Evolutionary conservation across 495 filamentous ascomycete species (phyloP).

Genomic region (Penicillium silybi): DNA sequence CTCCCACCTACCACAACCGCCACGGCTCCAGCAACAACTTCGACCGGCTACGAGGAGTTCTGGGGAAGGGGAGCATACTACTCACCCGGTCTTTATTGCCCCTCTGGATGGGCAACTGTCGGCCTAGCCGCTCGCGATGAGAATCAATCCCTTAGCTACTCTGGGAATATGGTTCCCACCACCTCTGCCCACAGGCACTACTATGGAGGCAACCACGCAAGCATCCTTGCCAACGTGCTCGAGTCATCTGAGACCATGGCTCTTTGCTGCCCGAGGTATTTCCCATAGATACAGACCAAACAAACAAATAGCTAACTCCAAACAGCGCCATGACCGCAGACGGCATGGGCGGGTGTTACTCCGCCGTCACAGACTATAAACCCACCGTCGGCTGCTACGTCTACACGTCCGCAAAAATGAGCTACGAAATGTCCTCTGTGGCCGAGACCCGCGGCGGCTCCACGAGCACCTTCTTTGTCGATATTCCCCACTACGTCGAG

Average conservation of each 20-base stretch:
- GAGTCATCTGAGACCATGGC: constrained; percentile 1
- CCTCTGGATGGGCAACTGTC: constrained; percentile 8
- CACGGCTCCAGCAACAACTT: not conserved
- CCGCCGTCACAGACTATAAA: not conserved
- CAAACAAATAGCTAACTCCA: not conserved
- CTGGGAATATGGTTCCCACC: constrained; percentile 1
- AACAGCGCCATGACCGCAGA: not conserved
- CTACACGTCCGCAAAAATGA: not conserved
- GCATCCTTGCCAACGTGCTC: not conserved
- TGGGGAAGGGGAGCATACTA: constrained; percentile 1
- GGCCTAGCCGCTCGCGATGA: constrained; percentile 5
- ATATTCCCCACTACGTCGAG: not conserved
- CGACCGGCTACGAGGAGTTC: not conserved
- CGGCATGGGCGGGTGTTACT: not conserved
- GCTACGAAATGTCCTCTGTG: not conserved
- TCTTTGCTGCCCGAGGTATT: constrained; percentile 3
- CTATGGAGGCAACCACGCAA: not conserved
- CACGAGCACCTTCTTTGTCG: not conserved
- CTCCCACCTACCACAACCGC: not conserved
- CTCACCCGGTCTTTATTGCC: constrained; percentile 11
- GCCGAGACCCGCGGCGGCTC: not conserved
- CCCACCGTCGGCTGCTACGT: not conserved
- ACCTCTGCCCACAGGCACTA: not conserved
- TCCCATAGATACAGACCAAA: not conserved
- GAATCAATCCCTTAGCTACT: not conserved